These are phyloP conservation scores for Apiospora rasikravindrae DNA, from an alignment of 2,329 filamentous ascomycete species.

Conservation along the genomic window DNA sequence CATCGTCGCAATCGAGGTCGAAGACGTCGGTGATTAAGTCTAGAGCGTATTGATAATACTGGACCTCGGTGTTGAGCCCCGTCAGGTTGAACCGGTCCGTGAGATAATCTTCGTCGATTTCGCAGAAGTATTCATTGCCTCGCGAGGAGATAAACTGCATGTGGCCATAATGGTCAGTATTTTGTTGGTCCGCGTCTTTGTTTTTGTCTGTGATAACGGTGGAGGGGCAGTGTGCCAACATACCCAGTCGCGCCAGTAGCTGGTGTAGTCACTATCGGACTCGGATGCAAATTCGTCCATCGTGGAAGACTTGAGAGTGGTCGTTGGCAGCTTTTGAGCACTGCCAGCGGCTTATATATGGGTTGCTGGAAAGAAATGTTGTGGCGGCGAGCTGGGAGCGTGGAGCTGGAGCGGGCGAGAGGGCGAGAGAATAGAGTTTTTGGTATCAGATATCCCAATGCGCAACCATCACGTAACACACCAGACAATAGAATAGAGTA, in stretches of 20 bases:
- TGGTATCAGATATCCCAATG: conserved; percentile 9
- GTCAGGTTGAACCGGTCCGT: conserved; percentile 98
- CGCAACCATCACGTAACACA: conserved; percentile 14
- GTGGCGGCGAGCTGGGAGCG: background rate
- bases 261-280: conserved; percentile 98
- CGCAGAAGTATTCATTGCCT: conserved; percentile 99
- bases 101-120: conserved; percentile 98
- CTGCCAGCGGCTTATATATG: conserved; percentile 4
- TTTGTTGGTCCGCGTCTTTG: background rate
- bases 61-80: conserved; percentile 93
- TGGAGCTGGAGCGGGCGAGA: background rate
- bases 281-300: conserved; percentile 99
- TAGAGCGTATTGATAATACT: conserved; percentile 98
- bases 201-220: conserved; percentile 9
- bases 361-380: background rate
- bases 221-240: conserved; percentile 47
- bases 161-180: background rate
- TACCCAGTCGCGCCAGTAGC: conserved; percentile 99
- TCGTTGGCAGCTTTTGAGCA: background rate
- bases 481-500: background rate
- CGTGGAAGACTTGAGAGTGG: background rate
- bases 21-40: conserved; percentile 98
- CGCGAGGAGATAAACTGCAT: conserved; percentile 95
- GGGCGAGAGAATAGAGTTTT: conserved; percentile 9
- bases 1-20: conserved; percentile 97